Evolutionary conservation across 352 stramenopile species (phyloP).

Genomic region (Pythium rishiriense): DNA sequence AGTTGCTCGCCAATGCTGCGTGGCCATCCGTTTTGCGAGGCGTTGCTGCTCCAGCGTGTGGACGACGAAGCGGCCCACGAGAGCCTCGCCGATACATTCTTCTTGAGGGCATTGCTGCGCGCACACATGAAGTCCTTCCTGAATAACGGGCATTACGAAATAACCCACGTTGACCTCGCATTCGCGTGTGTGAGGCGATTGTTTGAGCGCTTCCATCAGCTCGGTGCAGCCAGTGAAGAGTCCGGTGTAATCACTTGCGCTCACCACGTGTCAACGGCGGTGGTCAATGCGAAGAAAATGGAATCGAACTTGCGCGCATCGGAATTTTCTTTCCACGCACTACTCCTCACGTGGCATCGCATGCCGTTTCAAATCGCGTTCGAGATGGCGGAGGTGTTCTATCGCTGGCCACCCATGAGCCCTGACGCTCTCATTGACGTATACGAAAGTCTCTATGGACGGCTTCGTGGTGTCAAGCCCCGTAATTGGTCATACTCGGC

Average conservation of each 20-base stretch:
- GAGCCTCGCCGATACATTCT: conserved; percentile 50
- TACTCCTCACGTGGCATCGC: conserved; percentile 56
- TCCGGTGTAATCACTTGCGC: not conserved
- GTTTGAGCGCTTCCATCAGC: conserved; percentile 36
- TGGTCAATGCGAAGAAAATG: not conserved
- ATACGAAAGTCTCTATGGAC: conserved; percentile 58
- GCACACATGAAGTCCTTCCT: conserved; percentile 55
- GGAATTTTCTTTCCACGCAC: conserved; percentile 12
- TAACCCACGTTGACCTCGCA: conserved; percentile 39
- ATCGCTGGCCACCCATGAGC: conserved; percentile 30
- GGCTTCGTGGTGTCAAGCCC: conserved; percentile 38
- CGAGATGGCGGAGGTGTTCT: conserved; percentile 61
- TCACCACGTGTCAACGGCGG: not conserved
- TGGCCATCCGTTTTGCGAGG: conserved; percentile 51
- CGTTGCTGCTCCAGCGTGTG: conserved; percentile 58
- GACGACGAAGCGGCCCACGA: conserved; percentile 42
- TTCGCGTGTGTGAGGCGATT: conserved; percentile 31
- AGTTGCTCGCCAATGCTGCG: conserved; percentile 39
- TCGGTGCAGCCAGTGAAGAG: not conserved
- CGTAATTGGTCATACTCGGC: conserved; percentile 32
- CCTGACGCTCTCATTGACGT: conserved; percentile 36
- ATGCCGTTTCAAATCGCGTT: conserved; percentile 66
- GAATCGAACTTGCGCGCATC: not conserved
- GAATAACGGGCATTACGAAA: conserved; percentile 26
- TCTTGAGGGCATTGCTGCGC: conserved; percentile 46